Conservation (phyloP, 2,329 filamentous ascomycete genomes). For the Fusarium sp. region DNA sequence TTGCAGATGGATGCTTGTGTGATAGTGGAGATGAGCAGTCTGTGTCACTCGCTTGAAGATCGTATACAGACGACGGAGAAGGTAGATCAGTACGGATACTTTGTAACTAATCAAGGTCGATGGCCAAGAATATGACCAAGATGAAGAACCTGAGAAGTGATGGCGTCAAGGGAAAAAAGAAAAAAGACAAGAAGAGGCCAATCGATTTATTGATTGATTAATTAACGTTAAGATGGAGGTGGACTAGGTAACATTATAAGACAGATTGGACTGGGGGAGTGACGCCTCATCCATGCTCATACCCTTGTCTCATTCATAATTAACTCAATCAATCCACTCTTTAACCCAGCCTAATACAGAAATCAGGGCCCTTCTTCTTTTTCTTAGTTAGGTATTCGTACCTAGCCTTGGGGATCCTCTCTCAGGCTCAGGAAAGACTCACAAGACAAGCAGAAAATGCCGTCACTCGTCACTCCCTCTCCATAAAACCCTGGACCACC, state of each 20-base stretch:
- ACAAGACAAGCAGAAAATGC: constrained; percentile 23
- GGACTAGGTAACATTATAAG: neutral
- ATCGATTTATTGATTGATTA: constrained; percentile 1
- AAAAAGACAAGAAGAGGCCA: constrained; percentile 16
- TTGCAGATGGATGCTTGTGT: constrained; percentile 23
- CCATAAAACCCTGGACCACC: constrained; percentile 34
- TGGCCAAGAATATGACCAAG: constrained; percentile 12
- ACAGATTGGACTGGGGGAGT: constrained; percentile 8
- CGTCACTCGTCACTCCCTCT: constrained; percentile 44
- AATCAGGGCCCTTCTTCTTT: constrained; percentile 3
- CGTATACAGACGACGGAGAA: constrained; percentile 2
- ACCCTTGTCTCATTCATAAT: neutral
- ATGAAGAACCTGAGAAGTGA: constrained; percentile 20
- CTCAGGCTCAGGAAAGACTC: neutral
- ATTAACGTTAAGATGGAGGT: neutral
- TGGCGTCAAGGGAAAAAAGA: constrained; percentile 1
- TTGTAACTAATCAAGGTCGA: neutral
- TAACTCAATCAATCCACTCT: constrained; percentile 7
- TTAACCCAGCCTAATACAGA: neutral
- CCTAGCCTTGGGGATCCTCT: neutral
- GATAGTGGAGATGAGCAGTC: constrained; percentile 4
- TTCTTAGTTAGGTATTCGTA: neutral
- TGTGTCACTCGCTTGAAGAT: constrained; percentile 21
- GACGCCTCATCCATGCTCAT: constrained; percentile 33
- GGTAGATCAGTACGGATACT: neutral